A percentile compares a stretch with the other conserved stretches of the same genome.
Conservation (phyloP, 2,329 filamentous ascomycete species). For the Bipolaris oryzae region DNA sequence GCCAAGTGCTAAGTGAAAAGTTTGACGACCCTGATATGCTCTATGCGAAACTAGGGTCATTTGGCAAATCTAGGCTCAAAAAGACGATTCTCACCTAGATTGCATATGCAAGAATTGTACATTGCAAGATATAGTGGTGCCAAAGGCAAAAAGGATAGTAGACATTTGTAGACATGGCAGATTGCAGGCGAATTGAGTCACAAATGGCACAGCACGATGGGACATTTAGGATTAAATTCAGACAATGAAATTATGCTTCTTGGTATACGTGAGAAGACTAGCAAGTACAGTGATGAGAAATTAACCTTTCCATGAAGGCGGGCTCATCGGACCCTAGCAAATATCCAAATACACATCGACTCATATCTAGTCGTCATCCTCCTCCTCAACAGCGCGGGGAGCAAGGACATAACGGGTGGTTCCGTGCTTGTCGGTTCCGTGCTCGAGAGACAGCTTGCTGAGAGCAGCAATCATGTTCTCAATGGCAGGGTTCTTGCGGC, state of each 20-base stretch:
- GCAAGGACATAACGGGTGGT: conserved; percentile 53
- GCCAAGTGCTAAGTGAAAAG: neutral
- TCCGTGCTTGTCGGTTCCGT: conserved; percentile 59
- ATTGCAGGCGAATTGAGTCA: no score
- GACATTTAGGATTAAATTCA: conserved; percentile 26
- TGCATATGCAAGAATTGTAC: no score
- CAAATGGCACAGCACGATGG: neutral
- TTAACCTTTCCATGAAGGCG: conserved; percentile 32
- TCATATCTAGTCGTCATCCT: conserved; percentile 53
- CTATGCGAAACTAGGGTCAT: neutral
- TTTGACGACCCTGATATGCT: neutral
- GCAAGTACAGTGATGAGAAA: conserved; percentile 36
- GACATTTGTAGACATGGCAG: no score
- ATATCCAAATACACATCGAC: conserved; percentile 36
- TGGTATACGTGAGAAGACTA: conserved; percentile 40
- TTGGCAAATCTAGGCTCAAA: no score
- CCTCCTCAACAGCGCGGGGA: conserved; percentile 55
- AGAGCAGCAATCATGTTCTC: conserved; percentile 71
- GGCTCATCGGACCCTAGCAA: conserved; percentile 35
- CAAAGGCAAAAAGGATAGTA: no score
- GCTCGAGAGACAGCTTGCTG: conserved; percentile 67
- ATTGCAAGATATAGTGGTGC: no score
- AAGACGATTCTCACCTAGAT: no score
- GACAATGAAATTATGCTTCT: conserved; percentile 38
- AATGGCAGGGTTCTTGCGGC: conserved; percentile 65